Evolutionary conservation across 306 rosid genomes (phyloP).

Genomic region (Alnus glutinosa): DNA sequence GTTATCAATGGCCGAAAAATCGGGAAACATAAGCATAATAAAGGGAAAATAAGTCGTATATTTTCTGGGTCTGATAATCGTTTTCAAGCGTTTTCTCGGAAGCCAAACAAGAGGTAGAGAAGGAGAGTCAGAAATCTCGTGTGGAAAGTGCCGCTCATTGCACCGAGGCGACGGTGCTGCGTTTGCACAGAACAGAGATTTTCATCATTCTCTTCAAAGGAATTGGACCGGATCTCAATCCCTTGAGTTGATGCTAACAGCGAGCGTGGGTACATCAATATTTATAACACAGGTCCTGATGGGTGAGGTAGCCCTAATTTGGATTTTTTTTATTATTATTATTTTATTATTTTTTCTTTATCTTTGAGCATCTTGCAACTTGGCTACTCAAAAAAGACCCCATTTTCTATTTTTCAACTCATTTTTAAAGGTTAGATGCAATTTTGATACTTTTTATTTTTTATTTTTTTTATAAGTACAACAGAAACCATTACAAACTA

Average conservation of each 20-base stretch:
- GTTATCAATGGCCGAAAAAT: too few relatives aligned
- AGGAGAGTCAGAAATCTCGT: constrained; percentile 8
- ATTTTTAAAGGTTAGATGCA: too few relatives aligned
- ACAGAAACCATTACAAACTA: too few relatives aligned
- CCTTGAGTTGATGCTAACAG: too few relatives aligned
- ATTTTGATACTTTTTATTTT: too few relatives aligned
- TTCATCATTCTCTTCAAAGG: constrained; percentile 8
- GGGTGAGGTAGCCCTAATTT: constrained; percentile 1
- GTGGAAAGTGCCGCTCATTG: constrained; percentile 11
- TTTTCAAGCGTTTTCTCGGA: background rate
- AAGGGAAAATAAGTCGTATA: background rate
- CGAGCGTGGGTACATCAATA: background rate
- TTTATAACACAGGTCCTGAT: background rate
- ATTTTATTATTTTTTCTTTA: too few relatives aligned
- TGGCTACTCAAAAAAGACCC: too few relatives aligned
- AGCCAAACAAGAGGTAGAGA: background rate
- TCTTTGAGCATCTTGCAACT: too few relatives aligned
- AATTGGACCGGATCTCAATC: too few relatives aligned
- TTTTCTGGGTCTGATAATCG: background rate
- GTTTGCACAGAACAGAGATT: constrained; percentile 7
- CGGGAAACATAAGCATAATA: background rate
- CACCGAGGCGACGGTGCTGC: constrained; percentile 5
- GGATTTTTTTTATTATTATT: background rate
- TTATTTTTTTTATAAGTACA: too few relatives aligned
- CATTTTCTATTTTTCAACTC: too few relatives aligned